Evolutionary conservation across 805 yeast genomes (phyloP), one percentile per base, ranked within the genome.

Genomic region (Saccharomyces paradoxus): DNA sequence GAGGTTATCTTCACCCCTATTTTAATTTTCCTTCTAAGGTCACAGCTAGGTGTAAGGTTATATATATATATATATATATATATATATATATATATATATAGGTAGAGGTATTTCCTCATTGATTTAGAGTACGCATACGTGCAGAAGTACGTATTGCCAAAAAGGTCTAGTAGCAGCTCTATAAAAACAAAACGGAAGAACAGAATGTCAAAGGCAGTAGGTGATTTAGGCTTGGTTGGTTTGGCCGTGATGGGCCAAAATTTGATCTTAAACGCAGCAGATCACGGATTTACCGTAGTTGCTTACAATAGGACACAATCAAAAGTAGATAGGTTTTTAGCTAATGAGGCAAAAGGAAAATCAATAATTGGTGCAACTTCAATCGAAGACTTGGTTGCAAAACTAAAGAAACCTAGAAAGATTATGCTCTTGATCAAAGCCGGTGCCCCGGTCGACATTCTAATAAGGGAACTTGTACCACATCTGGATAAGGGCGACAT

Each of bases 231-330:
- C 76, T 88, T 92, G 74, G 90, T 94, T 71, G 99, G 99, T 74
- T 83, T 92, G 82, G 99, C 98, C 86, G 99, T 92, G 65, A 92
- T 92, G 99, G 99, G 99, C 77, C 96, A 88, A 81, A 92, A 92
- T 83, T 81, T 92, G 81, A 89, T 92, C 74, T 82, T 92, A 64
- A 92, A 92, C 77, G 96, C 95, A 70, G 99, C 99, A 64, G 99
- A 92, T 81, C 96, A 92, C 79, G 97, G 97, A 56, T 92, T 82
- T 81, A 89, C 96, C 63, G 98, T 94, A 67, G 96, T 89, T 70
- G 97, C 97, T 59, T 94, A 82, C 86, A 92, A 92, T 94, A 89
- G 99, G 84, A 94, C 98, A 57, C 89, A 85, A 58, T 76, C 96
- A 52, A 92, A 89, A 78, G 98, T 94, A 65, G 98, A 94, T 75